Evolutionary conservation across 1,284 basidiomycete species (phyloP), one percentile per base, ranked within the genome.

Genomic region (Ceratobasidium sp.): DNA sequence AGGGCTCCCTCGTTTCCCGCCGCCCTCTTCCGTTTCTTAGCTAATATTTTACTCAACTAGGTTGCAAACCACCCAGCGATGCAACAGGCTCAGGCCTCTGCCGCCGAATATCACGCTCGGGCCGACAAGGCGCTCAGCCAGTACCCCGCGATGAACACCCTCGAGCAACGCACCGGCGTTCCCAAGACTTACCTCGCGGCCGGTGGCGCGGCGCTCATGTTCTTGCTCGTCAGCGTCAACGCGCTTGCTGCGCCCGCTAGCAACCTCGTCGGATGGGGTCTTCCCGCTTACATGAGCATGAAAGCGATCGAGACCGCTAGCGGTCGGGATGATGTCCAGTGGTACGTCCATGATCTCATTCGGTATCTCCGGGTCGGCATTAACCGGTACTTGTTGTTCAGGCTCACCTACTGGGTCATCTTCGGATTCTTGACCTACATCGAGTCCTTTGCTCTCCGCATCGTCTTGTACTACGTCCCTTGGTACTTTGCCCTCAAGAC

Each of bases 51-150:
- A 79, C 66, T 40, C 76, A 12, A 78, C 33, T 73, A 78, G 52
- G 84, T 94, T 78, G 92, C 95, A 86, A 92, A 93, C 84, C 95
- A 97, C 88, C 95, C 95, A 62, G 89, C 92, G 83, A 91, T 93
- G 85, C 83, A 94, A 82, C 93, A 96, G 86, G 93, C 90, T 40
- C 90, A 92, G 85, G 90, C 90, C 85, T 92, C 92, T 87, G 92
- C 91, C 78, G 87, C 88, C 82, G 90, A 91, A 86, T 94, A 96
- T 84, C 85, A 94, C 82, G 87, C 83, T 85, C 91, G 96, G 89
- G 93, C 98, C 84, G 96, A 98, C 88, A 96, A 96, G 86, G 96
- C 97, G 93, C 93, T 99, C 83, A 90, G 93, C 84, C 97, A 96
- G 89, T 98, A 97, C 87, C 94, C 96, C 48, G 88, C 92, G 78